Evolutionary conservation across 139 green algal species (phyloP).

Genomic region (Chlorella sp.): DNA sequence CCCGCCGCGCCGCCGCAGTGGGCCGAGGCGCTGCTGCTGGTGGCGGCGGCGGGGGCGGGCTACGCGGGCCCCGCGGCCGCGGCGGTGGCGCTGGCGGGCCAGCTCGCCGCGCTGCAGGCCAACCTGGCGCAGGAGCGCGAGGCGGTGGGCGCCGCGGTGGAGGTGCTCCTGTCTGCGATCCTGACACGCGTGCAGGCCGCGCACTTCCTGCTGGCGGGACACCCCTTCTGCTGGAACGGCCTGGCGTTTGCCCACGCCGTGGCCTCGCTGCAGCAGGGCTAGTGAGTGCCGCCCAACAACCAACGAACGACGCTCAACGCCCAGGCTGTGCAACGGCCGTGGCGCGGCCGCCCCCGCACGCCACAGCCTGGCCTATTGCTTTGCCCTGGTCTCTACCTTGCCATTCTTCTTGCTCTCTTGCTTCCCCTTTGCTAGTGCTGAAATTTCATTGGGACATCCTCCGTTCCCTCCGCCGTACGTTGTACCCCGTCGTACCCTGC

Average conservation of each 20-base stretch:
- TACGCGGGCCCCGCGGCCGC: conserved; percentile 5
- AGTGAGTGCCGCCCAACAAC: no score
- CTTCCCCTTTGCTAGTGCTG: no score
- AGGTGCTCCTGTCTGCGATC: conserved; percentile 16
- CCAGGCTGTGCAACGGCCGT: no score
- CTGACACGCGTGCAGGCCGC: conserved; percentile 31
- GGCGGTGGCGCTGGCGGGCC: conserved; percentile 25
- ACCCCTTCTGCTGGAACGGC: conserved; percentile 44
- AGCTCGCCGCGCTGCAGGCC: conserved; percentile 3
- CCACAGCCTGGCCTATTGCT: no score
- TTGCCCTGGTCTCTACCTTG: no score
- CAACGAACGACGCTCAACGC: no score
- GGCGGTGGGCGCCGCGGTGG: conserved; percentile 8
- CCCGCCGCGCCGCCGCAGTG: conserved; percentile 16
- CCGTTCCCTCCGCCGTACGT: no score
- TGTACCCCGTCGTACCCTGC: no score
- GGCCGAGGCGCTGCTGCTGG: conserved; percentile 38
- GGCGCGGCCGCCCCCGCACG: no score
- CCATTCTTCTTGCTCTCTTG: no score
- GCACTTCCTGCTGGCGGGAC: conserved; percentile 19
- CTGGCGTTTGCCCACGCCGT: conserved; percentile 28
- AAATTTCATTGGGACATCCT: no score
- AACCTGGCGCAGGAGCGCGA: conserved; percentile 28
- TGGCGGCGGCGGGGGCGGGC: conserved; percentile 12
- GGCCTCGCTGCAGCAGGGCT: neutral